Percentiles rank a stretch among this genome's conserved stretches.
phyloP scores from a whole-genome alignment of 768 basidiomycete species.

The Suillus variegatus region DNA sequence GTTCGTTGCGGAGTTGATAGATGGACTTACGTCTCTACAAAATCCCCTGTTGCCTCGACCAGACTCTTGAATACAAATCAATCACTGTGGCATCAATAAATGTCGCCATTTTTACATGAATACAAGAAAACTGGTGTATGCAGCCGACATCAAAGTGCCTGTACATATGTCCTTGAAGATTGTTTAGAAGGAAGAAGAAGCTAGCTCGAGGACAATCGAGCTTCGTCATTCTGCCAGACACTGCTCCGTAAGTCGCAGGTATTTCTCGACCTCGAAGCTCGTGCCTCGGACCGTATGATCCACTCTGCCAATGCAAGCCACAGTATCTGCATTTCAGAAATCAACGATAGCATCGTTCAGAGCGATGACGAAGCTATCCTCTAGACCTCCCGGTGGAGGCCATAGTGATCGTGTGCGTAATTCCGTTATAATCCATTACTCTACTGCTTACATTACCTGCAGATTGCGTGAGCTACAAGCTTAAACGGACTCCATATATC shows the following conservation, averaged over 20 bases:
- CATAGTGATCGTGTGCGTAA: background rate
- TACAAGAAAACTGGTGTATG: background rate
- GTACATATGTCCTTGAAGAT: background rate
- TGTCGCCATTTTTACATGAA: background rate
- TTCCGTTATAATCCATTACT: background rate
- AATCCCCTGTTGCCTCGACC: background rate
- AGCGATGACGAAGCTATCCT: background rate
- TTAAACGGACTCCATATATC: background rate
- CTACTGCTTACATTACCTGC: background rate
- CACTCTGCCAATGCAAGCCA: background rate
- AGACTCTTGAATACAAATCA: background rate
- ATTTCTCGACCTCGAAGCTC: background rate
- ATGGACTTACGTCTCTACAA: background rate
- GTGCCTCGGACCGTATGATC: background rate
- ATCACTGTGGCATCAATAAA: too few species aligned
- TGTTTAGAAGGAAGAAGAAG: background rate
- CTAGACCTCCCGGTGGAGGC: background rate
- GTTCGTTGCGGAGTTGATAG: background rate
- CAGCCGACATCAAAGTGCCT: background rate
- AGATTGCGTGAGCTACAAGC: background rate
- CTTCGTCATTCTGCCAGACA: background rate
- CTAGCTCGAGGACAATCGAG: background rate
- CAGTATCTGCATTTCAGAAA: background rate
- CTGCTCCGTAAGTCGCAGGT: background rate
- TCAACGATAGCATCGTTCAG: background rate